Base-by-base conservation (phyloP, 2,329 filamentous ascomycete species). In the Spiromastix sp. region DNA sequence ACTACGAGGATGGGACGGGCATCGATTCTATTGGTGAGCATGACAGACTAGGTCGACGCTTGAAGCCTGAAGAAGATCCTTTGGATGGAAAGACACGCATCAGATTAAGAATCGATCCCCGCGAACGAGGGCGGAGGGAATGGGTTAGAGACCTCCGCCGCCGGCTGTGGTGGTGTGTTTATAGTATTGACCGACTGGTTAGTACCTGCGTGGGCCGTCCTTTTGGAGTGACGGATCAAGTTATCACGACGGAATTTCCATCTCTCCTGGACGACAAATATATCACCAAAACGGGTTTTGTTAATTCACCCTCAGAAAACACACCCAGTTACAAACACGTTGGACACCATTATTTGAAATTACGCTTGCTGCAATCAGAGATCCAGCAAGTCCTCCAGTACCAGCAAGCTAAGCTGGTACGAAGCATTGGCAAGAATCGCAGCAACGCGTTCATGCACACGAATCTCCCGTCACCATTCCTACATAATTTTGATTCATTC, bases 131-230 rank as follows among this genome's bases (percentile, higher is more conserved):
- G 13, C 73, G 82, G 32, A 73, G 84, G 38, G 77, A 93, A 57
- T 95, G 85, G 72, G 71, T 85, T 25, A 77, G 89, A 35, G 91
- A 96, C 56, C 71, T 94, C 43, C 77, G 86, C 34, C 73, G 89
- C 38, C 74, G 89, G 20, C 67, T 96, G 10, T 96, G 87, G 86
- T 96, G 91, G 89, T 94, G 86, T 61, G 87, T 87, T 2, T 96
- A 96, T 60, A 89, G 85, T 4, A 77, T 96, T 37, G 89, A 96
- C 59, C 76, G 89, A n/a, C 76, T 96, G 4, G 89, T 96, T 33
- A 91, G 85, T 51, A 87, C 85, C 15, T 95, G 87, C 48, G 89
- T 96, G 17, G 89, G 89, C 24, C 72, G 89, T 37, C 91, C 89
- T 5, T 93, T 95, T 51, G 87, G 89, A 19, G 85, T 96, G 43